phyloP scores from a whole-genome alignment of 495 filamentous ascomycete species.

The Hypoxylon cercidicola region DNA sequence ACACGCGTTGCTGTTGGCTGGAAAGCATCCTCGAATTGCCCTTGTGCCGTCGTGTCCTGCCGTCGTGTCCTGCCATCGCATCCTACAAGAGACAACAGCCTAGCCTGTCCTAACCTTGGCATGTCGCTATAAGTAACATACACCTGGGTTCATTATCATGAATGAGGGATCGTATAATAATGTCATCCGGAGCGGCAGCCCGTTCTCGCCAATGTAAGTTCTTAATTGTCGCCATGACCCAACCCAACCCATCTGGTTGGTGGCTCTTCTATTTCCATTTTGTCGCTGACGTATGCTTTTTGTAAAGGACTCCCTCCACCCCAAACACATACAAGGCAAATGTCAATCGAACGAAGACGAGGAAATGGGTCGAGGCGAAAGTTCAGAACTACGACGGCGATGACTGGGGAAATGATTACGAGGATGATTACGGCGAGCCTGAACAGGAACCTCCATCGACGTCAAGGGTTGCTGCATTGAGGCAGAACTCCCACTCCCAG shows the following conservation, averaged over 20 bases:
- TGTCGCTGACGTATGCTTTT: conserved; percentile 24
- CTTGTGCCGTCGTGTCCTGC: not conserved
- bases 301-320: conserved; percentile 46
- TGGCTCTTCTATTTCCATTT: not conserved
- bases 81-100: conserved; percentile 1
- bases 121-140: conserved; percentile 32
- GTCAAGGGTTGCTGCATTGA: conserved; percentile 37
- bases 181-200: conserved; percentile 41
- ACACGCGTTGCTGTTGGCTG: not conserved
- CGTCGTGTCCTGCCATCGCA: not conserved
- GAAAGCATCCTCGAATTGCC: not conserved
- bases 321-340: conserved; percentile 69
- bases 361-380: conserved; percentile 94
- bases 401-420: conserved; percentile 90
- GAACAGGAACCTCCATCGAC: conserved; percentile 56
- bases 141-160: conserved; percentile 33
- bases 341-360: conserved; percentile 89
- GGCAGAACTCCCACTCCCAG: conserved; percentile 29
- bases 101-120: conserved; percentile 7
- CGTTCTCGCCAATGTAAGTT: conserved; percentile 40
- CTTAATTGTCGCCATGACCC: not conserved
- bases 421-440: conserved; percentile 75
- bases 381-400: conserved; percentile 88
- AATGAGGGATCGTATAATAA: conserved; percentile 47
- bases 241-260: not conserved